phyloP scores from a whole-genome alignment of 768 basidiomycete genomes.

The Tulasnella sp. region DNA sequence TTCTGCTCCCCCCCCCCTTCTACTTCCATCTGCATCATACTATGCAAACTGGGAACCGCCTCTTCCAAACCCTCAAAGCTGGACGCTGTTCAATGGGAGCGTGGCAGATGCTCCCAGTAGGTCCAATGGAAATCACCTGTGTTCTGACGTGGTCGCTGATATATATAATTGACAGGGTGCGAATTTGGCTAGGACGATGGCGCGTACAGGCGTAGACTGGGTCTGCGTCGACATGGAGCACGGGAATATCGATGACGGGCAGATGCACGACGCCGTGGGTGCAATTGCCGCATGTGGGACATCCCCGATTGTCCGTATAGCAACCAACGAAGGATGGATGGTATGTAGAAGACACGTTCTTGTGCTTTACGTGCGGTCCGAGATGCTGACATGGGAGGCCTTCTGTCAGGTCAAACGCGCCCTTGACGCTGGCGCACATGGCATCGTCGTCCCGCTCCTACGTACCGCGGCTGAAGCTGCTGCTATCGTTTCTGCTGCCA shows the following conservation, averaged over 20 bases:
- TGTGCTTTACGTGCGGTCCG: too few species aligned
- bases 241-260: conserved; percentile 22
- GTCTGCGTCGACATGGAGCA: conserved; percentile 23
- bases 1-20: too few species aligned
- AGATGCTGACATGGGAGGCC: too few species aligned
- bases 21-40: too few species aligned
- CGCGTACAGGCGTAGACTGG: conserved; percentile 12
- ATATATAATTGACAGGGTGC: too few species aligned
- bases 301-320: conserved; percentile 28
- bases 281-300: conserved; percentile 21
- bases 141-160: too few species aligned
- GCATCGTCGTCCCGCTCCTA: conserved; percentile 29
- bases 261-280: conserved; percentile 22
- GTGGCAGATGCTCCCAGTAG: conserved; percentile 8
- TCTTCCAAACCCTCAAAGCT: background rate
- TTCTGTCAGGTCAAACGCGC: conserved; percentile 28
- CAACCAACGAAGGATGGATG: conserved; percentile 21
- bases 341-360: too few species aligned
- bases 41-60: background rate
- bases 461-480: conserved; percentile 26
- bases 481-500: conserved; percentile 24
- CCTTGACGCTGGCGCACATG: conserved; percentile 29
- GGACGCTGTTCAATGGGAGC: background rate
- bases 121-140: too few species aligned
- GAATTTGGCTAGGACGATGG: conserved; percentile 3